A percentile compares a stretch with the other conserved stretches of the same genome.
Evolutionary conservation across 2,329 filamentous ascomycete genomes (phyloP).

Genomic region (Harringtonia lauricola): DNA sequence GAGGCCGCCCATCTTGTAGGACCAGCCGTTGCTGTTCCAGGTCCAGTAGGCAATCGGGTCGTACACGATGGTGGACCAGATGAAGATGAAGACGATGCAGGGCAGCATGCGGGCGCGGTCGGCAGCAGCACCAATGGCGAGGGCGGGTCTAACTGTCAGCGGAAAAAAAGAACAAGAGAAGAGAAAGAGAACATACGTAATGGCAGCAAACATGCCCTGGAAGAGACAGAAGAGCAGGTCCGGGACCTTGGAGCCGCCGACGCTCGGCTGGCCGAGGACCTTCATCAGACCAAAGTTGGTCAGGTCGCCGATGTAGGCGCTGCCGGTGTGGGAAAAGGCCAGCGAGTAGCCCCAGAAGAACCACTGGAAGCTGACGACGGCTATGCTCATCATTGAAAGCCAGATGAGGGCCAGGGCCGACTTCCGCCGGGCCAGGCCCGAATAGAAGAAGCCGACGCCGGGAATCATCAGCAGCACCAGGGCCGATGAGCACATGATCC

Average conservation of each 20-base stretch:
- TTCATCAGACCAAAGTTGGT: slow-evolving; percentile 72
- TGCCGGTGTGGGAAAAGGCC: slow-evolving; percentile 71
- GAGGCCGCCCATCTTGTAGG: slow-evolving; percentile 55
- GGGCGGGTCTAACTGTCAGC: slow-evolving; percentile 31
- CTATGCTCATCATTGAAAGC: slow-evolving; percentile 71
- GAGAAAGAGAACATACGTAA: slow-evolving; percentile 56
- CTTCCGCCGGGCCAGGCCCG: slow-evolving; percentile 78
- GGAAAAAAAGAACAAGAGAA: not conserved
- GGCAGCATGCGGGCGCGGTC: slow-evolving; percentile 52
- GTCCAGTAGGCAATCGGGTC: slow-evolving; percentile 68
- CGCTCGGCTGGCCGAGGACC: slow-evolving; percentile 64
- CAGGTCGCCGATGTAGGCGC: slow-evolving; percentile 67
- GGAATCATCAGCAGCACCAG: slow-evolving; percentile 89
- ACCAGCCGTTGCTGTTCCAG: slow-evolving; percentile 65
- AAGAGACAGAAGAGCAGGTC: slow-evolving; percentile 79
- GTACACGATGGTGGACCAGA: slow-evolving; percentile 63
- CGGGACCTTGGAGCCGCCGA: slow-evolving; percentile 60
- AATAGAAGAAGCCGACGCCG: slow-evolving; percentile 91
- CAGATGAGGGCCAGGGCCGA: slow-evolving; percentile 80
- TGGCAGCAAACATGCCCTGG: slow-evolving; percentile 81
- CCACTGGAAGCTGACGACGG: slow-evolving; percentile 80
- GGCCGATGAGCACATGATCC: slow-evolving; percentile 65
- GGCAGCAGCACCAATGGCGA: slow-evolving; percentile 48
- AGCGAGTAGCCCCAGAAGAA: slow-evolving; percentile 93
- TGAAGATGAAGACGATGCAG: slow-evolving; percentile 55